Conservation (phyloP, 2,329 filamentous ascomycete genomes). For the Lecanicillium sp. region DNA sequence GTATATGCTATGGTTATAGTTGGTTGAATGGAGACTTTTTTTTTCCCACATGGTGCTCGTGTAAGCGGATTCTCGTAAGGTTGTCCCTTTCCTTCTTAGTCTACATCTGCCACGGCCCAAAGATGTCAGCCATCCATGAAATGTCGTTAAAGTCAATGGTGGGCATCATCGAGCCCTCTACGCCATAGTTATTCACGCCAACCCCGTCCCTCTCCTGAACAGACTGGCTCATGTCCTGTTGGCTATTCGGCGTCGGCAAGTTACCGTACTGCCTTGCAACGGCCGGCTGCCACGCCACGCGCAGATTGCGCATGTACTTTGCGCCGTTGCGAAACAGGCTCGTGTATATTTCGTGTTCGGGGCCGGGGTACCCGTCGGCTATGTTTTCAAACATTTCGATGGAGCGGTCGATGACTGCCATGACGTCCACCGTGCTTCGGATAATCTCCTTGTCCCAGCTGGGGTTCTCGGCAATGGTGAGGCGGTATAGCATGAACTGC, state of each 20-base stretch:
- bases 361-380: constrained; percentile 18
- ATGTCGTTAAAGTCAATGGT: constrained; percentile 26
- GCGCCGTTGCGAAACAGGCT: constrained; percentile 23
- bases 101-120: constrained; percentile 28
- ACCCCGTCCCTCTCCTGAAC: not conserved
- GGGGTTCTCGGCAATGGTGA: constrained; percentile 30
- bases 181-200: constrained; percentile 9
- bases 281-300: constrained; percentile 26
- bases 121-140: constrained; percentile 29
- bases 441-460: constrained; percentile 32
- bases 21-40: too few species aligned
- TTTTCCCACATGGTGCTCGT: too few species aligned
- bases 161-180: too few species aligned
- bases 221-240: constrained; percentile 8
- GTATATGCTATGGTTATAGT: too few species aligned
- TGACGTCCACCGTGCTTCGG: constrained; percentile 25
- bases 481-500: constrained; percentile 28
- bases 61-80: too few species aligned
- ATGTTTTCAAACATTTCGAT: constrained; percentile 23
- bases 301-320: constrained; percentile 27
- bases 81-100: too few species aligned
- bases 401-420: constrained; percentile 25
- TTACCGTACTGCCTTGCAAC: constrained; percentile 20
- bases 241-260: constrained; percentile 21
- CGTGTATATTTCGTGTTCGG: constrained; percentile 19